Percentiles rank a stretch among this genome's conserved stretches.
Evolutionary conservation across 2,329 filamentous ascomycete species (phyloP).

Genomic region (Sarocladium brachiariae): DNA sequence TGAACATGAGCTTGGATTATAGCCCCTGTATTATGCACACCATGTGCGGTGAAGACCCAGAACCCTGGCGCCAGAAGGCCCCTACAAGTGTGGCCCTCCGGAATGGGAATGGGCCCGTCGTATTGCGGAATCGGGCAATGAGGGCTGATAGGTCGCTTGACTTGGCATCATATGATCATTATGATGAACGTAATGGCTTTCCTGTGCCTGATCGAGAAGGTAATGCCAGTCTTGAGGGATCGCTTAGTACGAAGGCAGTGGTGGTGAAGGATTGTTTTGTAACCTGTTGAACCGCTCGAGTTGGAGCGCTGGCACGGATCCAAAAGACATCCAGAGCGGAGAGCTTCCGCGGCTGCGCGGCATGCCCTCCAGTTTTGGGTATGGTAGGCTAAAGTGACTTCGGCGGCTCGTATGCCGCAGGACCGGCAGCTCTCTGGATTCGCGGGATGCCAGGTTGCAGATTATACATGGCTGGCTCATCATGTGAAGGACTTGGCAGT

Average conservation of each 20-base stretch:
- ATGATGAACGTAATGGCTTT: too few relatives aligned
- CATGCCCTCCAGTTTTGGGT: background rate
- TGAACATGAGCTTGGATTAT: too few relatives aligned
- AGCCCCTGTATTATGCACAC: constrained; percentile 6
- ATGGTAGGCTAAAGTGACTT: constrained; percentile 1
- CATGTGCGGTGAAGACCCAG: background rate
- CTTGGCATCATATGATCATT: too few relatives aligned
- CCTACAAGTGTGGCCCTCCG: background rate
- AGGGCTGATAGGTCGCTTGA: too few relatives aligned
- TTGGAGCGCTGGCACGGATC: too few relatives aligned
- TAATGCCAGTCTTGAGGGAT: too few relatives aligned
- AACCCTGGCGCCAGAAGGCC: background rate
- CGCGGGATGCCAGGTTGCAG: background rate
- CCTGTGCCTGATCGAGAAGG: too few relatives aligned
- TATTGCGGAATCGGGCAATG: too few relatives aligned
- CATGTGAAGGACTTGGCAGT: background rate
- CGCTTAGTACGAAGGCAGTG: too few relatives aligned
- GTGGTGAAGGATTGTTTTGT: too few relatives aligned
- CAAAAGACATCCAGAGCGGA: background rate
- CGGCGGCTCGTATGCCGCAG: background rate
- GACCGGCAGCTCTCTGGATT: background rate
- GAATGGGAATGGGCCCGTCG: too few relatives aligned
- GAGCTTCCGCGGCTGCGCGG: background rate
- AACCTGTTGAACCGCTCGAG: too few relatives aligned
- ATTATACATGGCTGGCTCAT: background rate